Percentiles rank a stretch among this genome's conserved stretches.
Evolutionary conservation across 306 rosid genomes (phyloP).

Genomic region (Ammopiptanthus mongolicus): DNA sequence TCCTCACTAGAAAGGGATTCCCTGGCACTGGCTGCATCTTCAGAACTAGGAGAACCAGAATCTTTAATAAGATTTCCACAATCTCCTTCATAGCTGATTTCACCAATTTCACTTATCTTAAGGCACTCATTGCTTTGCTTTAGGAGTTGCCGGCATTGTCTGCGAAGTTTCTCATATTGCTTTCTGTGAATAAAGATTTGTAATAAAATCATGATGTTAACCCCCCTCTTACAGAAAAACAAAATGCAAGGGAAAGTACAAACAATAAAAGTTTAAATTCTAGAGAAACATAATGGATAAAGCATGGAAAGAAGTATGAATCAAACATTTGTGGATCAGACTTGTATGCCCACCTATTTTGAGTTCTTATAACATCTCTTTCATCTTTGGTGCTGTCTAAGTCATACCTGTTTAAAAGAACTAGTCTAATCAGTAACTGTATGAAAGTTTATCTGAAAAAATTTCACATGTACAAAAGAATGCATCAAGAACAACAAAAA

Average conservation of each 20-base stretch:
- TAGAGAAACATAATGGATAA: not conserved
- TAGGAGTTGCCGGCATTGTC: conserved; percentile 63
- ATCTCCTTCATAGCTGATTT: conserved; percentile 51
- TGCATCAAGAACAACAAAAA: no score
- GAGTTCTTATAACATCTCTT: conserved; percentile 56
- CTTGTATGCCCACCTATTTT: conserved; percentile 56
- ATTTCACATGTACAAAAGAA: not conserved
- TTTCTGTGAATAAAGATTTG: conserved; percentile 54
- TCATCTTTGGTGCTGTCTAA: conserved; percentile 77
- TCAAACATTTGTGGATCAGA: not conserved
- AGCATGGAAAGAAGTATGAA: not conserved
- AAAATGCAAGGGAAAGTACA: not conserved
- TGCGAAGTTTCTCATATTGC: conserved; percentile 77
- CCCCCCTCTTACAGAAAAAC: not conserved
- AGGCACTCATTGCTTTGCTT: conserved; percentile 47
- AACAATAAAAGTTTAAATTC: not conserved
- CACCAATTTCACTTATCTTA: conserved; percentile 55
- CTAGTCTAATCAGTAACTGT: conserved; percentile 25
- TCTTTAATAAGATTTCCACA: conserved; percentile 46
- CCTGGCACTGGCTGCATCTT: conserved; percentile 81
- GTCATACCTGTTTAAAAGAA: conserved; percentile 64
- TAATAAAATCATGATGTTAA: conserved; percentile 7
- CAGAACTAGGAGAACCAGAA: conserved; percentile 87
- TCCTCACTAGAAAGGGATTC: conserved; percentile 91
- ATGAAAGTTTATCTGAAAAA: not conserved